Evolutionary conservation across 495 filamentous ascomycete species (phyloP).

Genomic region (Cladorrhinum samala): DNA sequence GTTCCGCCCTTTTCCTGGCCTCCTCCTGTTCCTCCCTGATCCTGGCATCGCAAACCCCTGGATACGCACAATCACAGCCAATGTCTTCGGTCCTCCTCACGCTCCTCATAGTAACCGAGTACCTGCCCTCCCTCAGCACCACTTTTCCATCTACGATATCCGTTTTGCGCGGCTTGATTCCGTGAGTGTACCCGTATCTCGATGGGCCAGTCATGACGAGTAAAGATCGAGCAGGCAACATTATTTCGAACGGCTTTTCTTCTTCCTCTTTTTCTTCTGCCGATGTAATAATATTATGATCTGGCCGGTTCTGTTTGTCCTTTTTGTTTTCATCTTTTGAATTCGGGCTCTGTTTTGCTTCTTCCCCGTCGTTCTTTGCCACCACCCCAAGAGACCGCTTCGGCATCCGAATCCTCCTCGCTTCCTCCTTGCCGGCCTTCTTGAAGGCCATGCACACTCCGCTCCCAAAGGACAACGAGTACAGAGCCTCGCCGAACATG

Average conservation of each 20-base stretch:
- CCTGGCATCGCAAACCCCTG: conserved; percentile 28
- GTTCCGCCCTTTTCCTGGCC: background rate
- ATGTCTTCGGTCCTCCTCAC: conserved; percentile 16
- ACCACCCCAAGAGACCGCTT: conserved; percentile 23
- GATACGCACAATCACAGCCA: conserved; percentile 21
- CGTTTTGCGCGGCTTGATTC: conserved; percentile 25
- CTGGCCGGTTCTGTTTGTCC: background rate
- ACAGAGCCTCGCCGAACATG: conserved; percentile 28
- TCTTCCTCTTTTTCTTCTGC: background rate
- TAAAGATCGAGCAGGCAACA: conserved; percentile 23
- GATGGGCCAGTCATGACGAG: conserved; percentile 26
- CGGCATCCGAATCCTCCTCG: conserved; percentile 26
- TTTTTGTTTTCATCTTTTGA: background rate
- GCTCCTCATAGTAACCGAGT: conserved; percentile 28
- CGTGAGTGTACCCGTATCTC: conserved; percentile 28
- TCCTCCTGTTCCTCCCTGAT: conserved; percentile 19
- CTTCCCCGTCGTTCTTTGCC: background rate
- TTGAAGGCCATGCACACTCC: conserved; percentile 26
- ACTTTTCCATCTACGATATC: conserved; percentile 19
- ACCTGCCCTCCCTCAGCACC: conserved; percentile 21
- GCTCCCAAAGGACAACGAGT: conserved; percentile 25
- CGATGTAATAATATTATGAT: background rate
- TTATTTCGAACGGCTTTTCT: conserved; percentile 20
- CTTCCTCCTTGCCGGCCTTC: conserved; percentile 24
- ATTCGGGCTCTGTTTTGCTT: background rate